Evolutionary conservation across 495 filamentous ascomycete genomes (phyloP).

Genomic region (Aspergillus sclerotiicarbonarius): DNA sequence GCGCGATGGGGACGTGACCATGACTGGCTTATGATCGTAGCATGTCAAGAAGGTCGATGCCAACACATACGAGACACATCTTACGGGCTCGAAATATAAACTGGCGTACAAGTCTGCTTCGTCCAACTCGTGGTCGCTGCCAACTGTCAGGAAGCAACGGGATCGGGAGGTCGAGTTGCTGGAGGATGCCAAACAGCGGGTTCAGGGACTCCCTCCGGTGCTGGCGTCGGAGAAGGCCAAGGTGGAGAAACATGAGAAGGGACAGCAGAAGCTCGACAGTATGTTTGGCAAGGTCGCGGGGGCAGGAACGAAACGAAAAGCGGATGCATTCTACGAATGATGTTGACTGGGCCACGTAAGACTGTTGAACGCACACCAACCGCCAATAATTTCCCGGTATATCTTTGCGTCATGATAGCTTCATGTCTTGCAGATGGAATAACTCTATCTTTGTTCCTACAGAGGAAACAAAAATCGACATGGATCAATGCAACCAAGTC

Average conservation of each 20-base stretch:
- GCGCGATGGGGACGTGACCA: too few species aligned
- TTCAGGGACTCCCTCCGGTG: conserved; percentile 33
- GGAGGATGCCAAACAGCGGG: conserved; percentile 30
- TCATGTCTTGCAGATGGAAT: too few species aligned
- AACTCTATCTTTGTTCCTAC: too few species aligned
- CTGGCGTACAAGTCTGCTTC: conserved; percentile 31
- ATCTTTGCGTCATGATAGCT: too few species aligned
- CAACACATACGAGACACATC: conserved; percentile 37
- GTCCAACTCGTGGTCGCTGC: conserved; percentile 33
- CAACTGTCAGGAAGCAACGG: conserved; percentile 34
- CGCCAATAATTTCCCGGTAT: too few species aligned
- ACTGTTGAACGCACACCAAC: too few species aligned
- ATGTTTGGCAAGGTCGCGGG: conserved; percentile 23
- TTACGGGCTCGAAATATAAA: conserved; percentile 39
- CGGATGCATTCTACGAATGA: too few species aligned
- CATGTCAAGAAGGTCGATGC: conserved; percentile 36
- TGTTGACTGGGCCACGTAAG: too few species aligned
- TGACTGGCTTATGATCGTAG: conserved; percentile 14
- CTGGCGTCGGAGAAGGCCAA: conserved; percentile 31
- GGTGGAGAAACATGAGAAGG: conserved; percentile 28
- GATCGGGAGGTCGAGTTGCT: conserved; percentile 34
- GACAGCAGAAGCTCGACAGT: conserved; percentile 31
- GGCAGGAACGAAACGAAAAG: conserved; percentile 17
- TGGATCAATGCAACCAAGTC: too few species aligned
- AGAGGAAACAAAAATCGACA: too few species aligned